These are phyloP conservation scores for Huntiella moniliformis DNA, from an alignment of 2,329 filamentous ascomycete genomes.

Conservation along the genomic window DNA sequence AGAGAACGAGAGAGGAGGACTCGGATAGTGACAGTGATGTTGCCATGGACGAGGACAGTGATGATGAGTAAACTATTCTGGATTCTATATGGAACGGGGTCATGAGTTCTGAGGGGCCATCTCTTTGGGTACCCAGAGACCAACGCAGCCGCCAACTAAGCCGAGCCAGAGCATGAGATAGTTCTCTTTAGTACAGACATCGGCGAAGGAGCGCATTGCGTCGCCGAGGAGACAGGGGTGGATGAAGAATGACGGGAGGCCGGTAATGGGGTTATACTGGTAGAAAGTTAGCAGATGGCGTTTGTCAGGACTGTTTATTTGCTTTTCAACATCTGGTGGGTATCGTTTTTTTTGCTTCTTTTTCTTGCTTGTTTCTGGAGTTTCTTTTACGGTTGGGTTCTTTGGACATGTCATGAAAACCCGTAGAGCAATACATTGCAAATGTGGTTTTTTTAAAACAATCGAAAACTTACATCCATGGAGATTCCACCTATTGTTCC, in stretches of 20 bases:
- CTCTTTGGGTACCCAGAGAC: constrained; percentile 56
- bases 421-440: constrained; percentile 3
- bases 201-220: constrained; percentile 45
- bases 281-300: background rate
- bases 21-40: constrained; percentile 53
- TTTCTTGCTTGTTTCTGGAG: background rate
- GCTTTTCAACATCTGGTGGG: background rate
- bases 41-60: constrained; percentile 51
- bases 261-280: constrained; percentile 67
- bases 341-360: background rate
- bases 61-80: constrained; percentile 43
- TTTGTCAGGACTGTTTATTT: background rate
- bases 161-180: constrained; percentile 85
- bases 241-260: constrained; percentile 67
- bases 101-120: constrained; percentile 26
- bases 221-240: constrained; percentile 83
- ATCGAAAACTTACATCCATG: constrained; percentile 44
- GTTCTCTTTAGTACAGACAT: constrained; percentile 36
- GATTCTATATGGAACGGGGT: background rate
- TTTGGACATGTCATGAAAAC: too few relatives aligned
- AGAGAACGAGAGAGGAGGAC: constrained; percentile 51
- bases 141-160: constrained; percentile 63
- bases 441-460: constrained; percentile 12
- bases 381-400: constrained; percentile 14
- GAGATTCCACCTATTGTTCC: constrained; percentile 58